phyloP scores from a whole-genome alignment of 805 yeast species.

The Wickerhamomyces canadensis region DNA sequence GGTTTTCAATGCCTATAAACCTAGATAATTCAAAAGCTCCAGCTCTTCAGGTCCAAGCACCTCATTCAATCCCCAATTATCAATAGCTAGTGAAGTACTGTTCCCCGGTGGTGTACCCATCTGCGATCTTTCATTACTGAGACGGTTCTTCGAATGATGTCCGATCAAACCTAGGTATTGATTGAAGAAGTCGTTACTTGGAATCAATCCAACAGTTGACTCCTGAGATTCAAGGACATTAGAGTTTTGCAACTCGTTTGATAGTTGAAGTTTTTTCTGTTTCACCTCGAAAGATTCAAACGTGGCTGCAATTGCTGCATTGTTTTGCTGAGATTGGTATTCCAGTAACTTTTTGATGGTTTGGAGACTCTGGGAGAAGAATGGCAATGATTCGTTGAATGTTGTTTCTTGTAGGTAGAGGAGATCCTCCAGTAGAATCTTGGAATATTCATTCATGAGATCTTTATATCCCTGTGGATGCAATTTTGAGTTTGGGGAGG shows the following conservation, averaged over 20 bases:
- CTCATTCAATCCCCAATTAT: not conserved
- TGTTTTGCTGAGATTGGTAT: conserved; percentile 1
- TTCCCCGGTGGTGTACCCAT: not conserved
- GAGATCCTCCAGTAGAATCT: conserved; percentile 8
- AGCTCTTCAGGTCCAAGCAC: not conserved
- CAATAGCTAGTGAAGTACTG: not conserved
- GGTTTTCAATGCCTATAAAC: too few species aligned
- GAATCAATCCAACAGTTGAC: conserved; percentile 15
- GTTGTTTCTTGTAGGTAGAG: conserved; percentile 5
- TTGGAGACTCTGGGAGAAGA: conserved; percentile 11
- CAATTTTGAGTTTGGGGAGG: conserved; percentile 8
- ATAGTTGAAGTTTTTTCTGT: conserved; percentile 7
- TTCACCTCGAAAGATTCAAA: conserved; percentile 1
- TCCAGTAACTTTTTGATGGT: conserved; percentile 4
- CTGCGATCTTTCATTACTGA: not conserved
- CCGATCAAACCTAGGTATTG: conserved; percentile 12
- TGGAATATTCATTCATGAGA: conserved; percentile 10
- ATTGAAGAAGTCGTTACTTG: conserved; percentile 20
- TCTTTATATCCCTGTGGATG: conserved; percentile 12
- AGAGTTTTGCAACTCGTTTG: conserved; percentile 11
- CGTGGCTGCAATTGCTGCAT: not conserved
- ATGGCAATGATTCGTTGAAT: conserved; percentile 16
- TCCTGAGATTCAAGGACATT: conserved; percentile 15
- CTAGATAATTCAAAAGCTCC: not conserved
- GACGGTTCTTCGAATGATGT: conserved; percentile 10